These are phyloP conservation scores for Pleurotus pulmonarius DNA, from an alignment of 768 basidiomycete species.

Conservation along the genomic window DNA sequence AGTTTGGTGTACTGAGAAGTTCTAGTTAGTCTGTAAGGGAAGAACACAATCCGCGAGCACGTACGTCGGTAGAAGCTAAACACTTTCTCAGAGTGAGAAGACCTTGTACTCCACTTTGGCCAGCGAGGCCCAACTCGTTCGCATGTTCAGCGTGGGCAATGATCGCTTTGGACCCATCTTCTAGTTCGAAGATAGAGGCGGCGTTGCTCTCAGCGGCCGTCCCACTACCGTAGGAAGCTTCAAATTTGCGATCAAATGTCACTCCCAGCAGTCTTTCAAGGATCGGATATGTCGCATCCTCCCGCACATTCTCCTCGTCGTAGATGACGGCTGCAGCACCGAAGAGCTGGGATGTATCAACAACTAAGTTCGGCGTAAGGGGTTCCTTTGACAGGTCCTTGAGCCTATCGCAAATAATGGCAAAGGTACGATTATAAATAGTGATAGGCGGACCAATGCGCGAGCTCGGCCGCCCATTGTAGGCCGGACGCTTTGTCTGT, in stretches of 20 bases:
- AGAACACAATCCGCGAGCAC: not conserved
- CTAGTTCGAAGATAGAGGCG: too few species aligned
- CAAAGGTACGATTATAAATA: not conserved
- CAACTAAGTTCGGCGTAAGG: not conserved
- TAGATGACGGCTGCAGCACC: not conserved
- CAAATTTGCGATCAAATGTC: not conserved
- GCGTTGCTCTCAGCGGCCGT: not conserved
- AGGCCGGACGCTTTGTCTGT: too few species aligned
- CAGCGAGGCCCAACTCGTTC: not conserved
- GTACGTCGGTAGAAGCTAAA: not conserved
- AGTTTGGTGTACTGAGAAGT: not conserved
- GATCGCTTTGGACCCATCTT: not conserved
- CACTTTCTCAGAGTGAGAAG: not conserved
- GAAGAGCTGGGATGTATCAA: not conserved
- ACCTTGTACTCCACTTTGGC: not conserved
- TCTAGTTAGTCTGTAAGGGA: not conserved
- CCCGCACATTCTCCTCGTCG: not conserved
- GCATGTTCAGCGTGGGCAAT: not conserved
- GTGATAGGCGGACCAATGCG: not conserved
- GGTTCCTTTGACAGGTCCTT: not conserved
- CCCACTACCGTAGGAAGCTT: not conserved
- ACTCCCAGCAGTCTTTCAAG: not conserved
- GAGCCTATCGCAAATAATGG: not conserved
- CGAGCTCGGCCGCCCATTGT: not conserved
- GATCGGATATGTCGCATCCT: not conserved